Evolutionary conservation across 2,329 filamentous ascomycete genomes (phyloP).

Genomic region (Neofusicoccum cordaticola): DNA sequence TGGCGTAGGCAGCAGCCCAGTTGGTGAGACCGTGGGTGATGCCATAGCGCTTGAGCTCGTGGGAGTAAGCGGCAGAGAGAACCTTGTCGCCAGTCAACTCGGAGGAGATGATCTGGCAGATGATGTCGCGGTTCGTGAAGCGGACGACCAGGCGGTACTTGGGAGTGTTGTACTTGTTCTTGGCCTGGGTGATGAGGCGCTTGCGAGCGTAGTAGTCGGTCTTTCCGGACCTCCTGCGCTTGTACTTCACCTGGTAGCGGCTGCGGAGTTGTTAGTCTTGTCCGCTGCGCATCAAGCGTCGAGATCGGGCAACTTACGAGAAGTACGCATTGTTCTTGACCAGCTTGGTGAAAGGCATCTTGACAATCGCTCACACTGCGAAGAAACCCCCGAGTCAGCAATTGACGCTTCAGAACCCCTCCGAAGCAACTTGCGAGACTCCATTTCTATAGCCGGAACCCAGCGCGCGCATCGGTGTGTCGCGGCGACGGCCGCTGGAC

Average conservation of each 20-base stretch:
- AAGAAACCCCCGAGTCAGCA: slow-evolving; percentile 83
- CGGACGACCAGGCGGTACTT: slow-evolving; percentile 99
- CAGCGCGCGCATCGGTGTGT: neutral
- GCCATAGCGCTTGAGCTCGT: slow-evolving; percentile 97
- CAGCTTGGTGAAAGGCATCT: slow-evolving; percentile 59
- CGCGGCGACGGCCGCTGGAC: neutral
- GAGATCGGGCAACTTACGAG: slow-evolving; percentile 64
- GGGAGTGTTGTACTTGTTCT: slow-evolving; percentile 99
- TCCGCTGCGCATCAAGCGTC: neutral
- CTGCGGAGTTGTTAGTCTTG: slow-evolving; percentile 48
- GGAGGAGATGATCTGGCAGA: slow-evolving; percentile 93
- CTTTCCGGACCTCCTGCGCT: slow-evolving; percentile 92
- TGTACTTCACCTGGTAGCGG: slow-evolving; percentile 99
- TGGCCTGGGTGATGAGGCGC: slow-evolving; percentile 99
- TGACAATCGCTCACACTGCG: slow-evolving; percentile 53
- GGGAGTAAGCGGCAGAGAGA: slow-evolving; percentile 85
- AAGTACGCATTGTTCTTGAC: slow-evolving; percentile 99
- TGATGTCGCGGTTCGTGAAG: slow-evolving; percentile 99
- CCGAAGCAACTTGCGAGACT: slow-evolving; percentile 89
- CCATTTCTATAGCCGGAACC: slow-evolving; percentile 5
- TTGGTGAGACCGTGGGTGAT: slow-evolving; percentile 99
- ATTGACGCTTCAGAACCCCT: slow-evolving; percentile 93
- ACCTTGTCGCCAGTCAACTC: slow-evolving; percentile 99
- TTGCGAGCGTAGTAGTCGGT: slow-evolving; percentile 99
- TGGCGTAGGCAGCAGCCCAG: slow-evolving; percentile 97